Evolutionary conservation across 305 asterid species (phyloP).

Genomic region (Fraxinus sp.): DNA sequence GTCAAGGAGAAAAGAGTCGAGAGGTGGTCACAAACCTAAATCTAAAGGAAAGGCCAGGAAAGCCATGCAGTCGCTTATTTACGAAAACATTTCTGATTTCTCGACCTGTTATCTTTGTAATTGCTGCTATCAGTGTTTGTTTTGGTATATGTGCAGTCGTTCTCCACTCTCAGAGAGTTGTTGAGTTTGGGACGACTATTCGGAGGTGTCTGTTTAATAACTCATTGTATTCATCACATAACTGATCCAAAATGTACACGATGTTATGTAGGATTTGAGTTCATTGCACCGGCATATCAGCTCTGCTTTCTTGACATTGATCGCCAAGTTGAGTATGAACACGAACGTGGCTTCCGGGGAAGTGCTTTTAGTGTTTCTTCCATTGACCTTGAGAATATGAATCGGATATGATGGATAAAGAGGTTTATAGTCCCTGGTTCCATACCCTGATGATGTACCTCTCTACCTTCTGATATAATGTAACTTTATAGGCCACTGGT

Average conservation of each 20-base stretch:
- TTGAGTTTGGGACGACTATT: conserved; percentile 57
- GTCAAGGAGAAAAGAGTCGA: too few relatives aligned
- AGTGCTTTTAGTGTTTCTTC: not conserved
- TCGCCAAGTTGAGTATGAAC: not conserved
- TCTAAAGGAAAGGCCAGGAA: conserved; percentile 31
- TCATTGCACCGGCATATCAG: not conserved
- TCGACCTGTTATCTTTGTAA: conserved; percentile 41
- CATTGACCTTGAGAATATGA: not conserved
- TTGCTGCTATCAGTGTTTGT: conserved; percentile 53
- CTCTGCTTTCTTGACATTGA: not conserved
- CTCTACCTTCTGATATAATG: not conserved
- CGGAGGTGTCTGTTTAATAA: conserved; percentile 60
- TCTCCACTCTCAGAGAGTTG: conserved; percentile 61
- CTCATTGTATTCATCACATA: conserved; percentile 2
- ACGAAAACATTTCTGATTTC: conserved; percentile 34
- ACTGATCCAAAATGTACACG: not conserved
- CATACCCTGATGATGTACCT: not conserved
- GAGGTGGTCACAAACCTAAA: conserved; percentile 45
- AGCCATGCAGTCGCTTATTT: conserved; percentile 33
- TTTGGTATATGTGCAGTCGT: conserved; percentile 60
- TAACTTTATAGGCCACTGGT: not conserved
- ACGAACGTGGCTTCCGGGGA: not conserved
- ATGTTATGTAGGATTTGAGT: not conserved
- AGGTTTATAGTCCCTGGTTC: not conserved
- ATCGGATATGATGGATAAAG: not conserved